phyloP scores from a whole-genome alignment of 345 rosid genomes.

The Carallia brachiata region DNA sequence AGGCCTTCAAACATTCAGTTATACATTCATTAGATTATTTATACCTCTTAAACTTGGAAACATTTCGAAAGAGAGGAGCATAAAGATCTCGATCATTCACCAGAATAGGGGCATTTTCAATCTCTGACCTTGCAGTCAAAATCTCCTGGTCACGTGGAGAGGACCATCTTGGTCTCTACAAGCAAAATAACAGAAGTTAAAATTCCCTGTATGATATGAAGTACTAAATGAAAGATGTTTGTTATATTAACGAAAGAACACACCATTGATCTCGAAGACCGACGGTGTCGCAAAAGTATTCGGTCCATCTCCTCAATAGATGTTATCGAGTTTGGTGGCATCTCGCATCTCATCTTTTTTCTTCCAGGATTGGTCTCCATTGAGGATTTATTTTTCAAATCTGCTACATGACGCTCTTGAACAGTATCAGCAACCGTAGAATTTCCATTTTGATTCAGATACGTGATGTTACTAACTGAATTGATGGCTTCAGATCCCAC shows the following conservation, averaged over 20 bases:
- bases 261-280: slow-evolving; percentile 78
- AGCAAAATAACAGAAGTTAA: slow-evolving; percentile 17
- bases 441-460: slow-evolving; percentile 31
- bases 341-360: slow-evolving; percentile 55
- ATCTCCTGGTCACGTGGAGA: slow-evolving; percentile 69
- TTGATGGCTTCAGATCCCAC: slow-evolving; percentile 9
- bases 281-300: slow-evolving; percentile 44
- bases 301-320: slow-evolving; percentile 64
- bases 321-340: slow-evolving; percentile 81
- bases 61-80: slow-evolving; percentile 76
- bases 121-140: slow-evolving; percentile 57
- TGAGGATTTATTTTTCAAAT: slow-evolving; percentile 30
- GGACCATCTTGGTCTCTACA: slow-evolving; percentile 83
- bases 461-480: slow-evolving; percentile 9
- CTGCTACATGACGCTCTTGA: slow-evolving; percentile 6
- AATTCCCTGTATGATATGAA: slow-evolving; percentile 5
- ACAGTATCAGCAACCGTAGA: slow-evolving; percentile 22
- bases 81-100: slow-evolving; percentile 56
- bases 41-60: slow-evolving; percentile 84
- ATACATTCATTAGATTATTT: neutral
- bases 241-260: neutral
- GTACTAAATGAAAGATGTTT: slow-evolving; percentile 2
- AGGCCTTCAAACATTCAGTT: neutral
- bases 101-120: slow-evolving; percentile 52
- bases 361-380: slow-evolving; percentile 24